Evolutionary conservation across 1,284 basidiomycete species (phyloP).

Genomic region (Ustilago sp.): DNA sequence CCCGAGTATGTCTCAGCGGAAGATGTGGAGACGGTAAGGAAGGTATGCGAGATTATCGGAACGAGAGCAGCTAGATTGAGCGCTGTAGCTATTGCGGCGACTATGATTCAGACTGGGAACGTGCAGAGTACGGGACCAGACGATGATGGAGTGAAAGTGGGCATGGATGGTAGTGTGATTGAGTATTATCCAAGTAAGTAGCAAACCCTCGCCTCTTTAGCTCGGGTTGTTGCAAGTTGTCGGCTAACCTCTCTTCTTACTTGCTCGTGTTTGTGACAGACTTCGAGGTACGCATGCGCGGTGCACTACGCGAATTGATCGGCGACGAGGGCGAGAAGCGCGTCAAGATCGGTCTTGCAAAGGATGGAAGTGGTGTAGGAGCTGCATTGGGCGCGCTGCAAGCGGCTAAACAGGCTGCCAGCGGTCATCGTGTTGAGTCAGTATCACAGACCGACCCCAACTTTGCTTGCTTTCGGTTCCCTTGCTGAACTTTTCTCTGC

Average conservation of each 20-base stretch:
- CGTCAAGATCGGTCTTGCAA: slow-evolving; percentile 89
- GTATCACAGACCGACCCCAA: background rate
- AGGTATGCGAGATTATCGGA: slow-evolving; percentile 82
- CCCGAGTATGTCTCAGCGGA: slow-evolving; percentile 70
- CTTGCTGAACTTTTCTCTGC: background rate
- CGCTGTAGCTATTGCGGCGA: slow-evolving; percentile 86
- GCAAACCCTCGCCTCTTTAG: no score
- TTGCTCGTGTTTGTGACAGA: slow-evolving; percentile 74
- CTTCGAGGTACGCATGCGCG: slow-evolving; percentile 81
- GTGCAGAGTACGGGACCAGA: slow-evolving; percentile 72
- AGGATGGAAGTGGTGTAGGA: slow-evolving; percentile 96
- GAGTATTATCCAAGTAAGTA: slow-evolving; percentile 74
- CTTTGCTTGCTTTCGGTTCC: background rate
- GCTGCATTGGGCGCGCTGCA: slow-evolving; percentile 57
- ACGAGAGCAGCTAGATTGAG: slow-evolving; percentile 85
- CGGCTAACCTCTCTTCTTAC: background rate
- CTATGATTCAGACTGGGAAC: slow-evolving; percentile 82
- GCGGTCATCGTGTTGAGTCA: slow-evolving; percentile 53
- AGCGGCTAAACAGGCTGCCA: slow-evolving; percentile 56
- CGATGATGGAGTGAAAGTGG: slow-evolving; percentile 48
- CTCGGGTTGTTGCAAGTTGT: background rate
- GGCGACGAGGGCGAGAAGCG: slow-evolving; percentile 82
- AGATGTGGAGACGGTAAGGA: slow-evolving; percentile 80
- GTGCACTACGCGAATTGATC: slow-evolving; percentile 80
- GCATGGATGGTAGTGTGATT: slow-evolving; percentile 75